Base-by-base conservation (phyloP, 2,329 filamentous ascomycete genomes). In the Colletotrichum falcatum region DNA sequence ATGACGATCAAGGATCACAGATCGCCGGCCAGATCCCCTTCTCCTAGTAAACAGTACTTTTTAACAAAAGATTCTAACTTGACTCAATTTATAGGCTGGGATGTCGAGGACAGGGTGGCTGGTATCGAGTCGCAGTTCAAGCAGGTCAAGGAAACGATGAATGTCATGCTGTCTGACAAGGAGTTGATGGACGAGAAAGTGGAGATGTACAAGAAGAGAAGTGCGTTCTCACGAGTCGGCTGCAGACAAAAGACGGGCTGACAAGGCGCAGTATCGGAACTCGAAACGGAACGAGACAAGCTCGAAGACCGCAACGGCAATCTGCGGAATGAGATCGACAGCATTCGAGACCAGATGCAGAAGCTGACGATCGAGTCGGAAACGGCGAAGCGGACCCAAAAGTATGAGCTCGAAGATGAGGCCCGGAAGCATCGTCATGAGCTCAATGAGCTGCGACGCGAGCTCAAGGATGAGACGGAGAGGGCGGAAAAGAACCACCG, bases 61-160 rank as follows among this genome's bases (percentile, higher is more conserved):
- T 84, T 95, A 76, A 91, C 87, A 74, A 92, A 90, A 83, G 83
- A 91, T 85, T 94, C 94, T 90, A 91, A 93, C 86, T 82, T 88
- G 74, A 86, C 83, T 75, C 81, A 79, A 42, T 88, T 84, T 81
- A 73, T 87, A 93, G 92, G 88, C 76, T 95, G 92, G 87, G 94
- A 98, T 79, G 90, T 94, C 74, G 91, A 94, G 75, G 89, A 89
- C 72, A 90, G 91, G 73, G 87, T 98, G 74, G 90, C 91, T 73
- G 88, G 90, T 70, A 91, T 98, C 82, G 93, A 97, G 76, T 84
- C 86, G 23, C 87, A 95, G 76, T 94, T 94, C 77, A 86, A 88
- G 58, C 85, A 87, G 70, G 85, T 98, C 72, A 91, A 92, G 76
- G 87, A 91, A 68, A 91, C 92, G 73, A 89, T 98, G 77, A 89